A percentile compares a stretch with the other conserved stretches of the same genome.
Conservation (phyloP, 1,284 basidiomycete species). For the Fomitopsis pinicola region DNA sequence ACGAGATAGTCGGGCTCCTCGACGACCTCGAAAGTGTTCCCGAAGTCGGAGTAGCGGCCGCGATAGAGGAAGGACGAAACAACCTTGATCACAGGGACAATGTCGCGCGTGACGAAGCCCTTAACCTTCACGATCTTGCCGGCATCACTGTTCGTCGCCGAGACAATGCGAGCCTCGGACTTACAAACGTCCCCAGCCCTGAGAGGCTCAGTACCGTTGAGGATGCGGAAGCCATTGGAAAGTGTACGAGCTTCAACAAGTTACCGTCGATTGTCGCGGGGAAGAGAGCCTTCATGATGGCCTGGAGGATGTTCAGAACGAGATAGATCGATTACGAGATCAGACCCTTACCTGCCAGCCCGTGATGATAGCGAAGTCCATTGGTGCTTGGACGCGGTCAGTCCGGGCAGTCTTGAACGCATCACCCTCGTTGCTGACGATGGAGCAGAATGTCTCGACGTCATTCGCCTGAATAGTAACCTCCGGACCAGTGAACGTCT, state of each 20-base stretch:
- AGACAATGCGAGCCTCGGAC: slow-evolving; percentile 84
- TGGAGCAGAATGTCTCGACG: slow-evolving; percentile 88
- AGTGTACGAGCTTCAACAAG: slow-evolving; percentile 91
- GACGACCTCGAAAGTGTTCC: slow-evolving; percentile 92
- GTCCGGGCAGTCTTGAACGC: slow-evolving; percentile 79
- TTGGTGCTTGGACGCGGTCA: slow-evolving; percentile 78
- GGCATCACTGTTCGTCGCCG: slow-evolving; percentile 87
- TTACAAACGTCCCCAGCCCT: slow-evolving; percentile 88
- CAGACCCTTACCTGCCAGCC: slow-evolving; percentile 82
- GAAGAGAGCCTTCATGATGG: slow-evolving; percentile 97
- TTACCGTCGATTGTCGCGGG: slow-evolving; percentile 88
- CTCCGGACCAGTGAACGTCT: slow-evolving; percentile 82
- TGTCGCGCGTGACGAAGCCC: slow-evolving; percentile 76
- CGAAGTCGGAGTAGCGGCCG: slow-evolving; percentile 88
- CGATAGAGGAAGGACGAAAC: slow-evolving; percentile 96
- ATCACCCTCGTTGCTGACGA: slow-evolving; percentile 92
- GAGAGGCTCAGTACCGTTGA: slow-evolving; percentile 75
- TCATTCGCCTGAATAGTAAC: slow-evolving; percentile 73
- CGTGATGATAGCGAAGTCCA: slow-evolving; percentile 98
- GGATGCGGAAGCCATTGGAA: slow-evolving; percentile 95
- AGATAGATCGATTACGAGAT: neutral
- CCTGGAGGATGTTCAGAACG: slow-evolving; percentile 39
- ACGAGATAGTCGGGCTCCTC: slow-evolving; percentile 89
- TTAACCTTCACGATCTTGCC: slow-evolving; percentile 95
- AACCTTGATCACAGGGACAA: slow-evolving; percentile 87